Evolutionary conservation across 345 rosid genomes (phyloP), one percentile per base, ranked within the genome.

Genomic region (Linum usitatissimum): DNA sequence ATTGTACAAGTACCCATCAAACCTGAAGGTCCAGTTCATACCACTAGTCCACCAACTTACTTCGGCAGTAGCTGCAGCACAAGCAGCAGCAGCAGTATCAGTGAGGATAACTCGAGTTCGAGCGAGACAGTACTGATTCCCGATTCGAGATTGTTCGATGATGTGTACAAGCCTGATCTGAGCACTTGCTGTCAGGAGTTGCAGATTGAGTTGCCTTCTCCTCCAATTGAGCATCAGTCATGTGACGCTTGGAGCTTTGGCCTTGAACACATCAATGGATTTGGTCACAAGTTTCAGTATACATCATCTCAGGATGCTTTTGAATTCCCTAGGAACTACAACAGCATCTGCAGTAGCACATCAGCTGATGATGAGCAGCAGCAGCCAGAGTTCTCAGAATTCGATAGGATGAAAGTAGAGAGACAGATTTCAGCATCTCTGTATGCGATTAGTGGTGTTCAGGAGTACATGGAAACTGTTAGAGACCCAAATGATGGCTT

Each of bases 361-460:
- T 3, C 13, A 45, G 10, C 14, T 34, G 38, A 34, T 34, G 38
- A 34, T 34, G 38, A 45, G 10, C 51, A 10, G 51, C 51, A 45
- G 15, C 51, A 55, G 18, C 51, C 42, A 6, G 80, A 80, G 64
- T 80, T 86, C 28, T 63, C 88, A 49, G 87, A 82, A 70, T 86
- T 86, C 21, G 80, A 83, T 9, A 78, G 88, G 73, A 81, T 83
- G 83, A 82, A 79, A 68, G 83, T 86, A 20, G 93, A 86, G 56
- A 80, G 93, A 66, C 83, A 81, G 70, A 83, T 81, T 42, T 83
- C 92, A 21, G 92, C 92, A 51, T 81, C 87, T 5, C 65, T 82
- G 18, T 86, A 81, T 66, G 93, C 89, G 12, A 82, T 86, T 31
- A 83, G 79, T 64, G 93, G 93, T 15, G 73, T 86, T 21, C 87